Base-by-base conservation (phyloP, 2,329 filamentous ascomycete genomes). In the Penicillium sp. region DNA sequence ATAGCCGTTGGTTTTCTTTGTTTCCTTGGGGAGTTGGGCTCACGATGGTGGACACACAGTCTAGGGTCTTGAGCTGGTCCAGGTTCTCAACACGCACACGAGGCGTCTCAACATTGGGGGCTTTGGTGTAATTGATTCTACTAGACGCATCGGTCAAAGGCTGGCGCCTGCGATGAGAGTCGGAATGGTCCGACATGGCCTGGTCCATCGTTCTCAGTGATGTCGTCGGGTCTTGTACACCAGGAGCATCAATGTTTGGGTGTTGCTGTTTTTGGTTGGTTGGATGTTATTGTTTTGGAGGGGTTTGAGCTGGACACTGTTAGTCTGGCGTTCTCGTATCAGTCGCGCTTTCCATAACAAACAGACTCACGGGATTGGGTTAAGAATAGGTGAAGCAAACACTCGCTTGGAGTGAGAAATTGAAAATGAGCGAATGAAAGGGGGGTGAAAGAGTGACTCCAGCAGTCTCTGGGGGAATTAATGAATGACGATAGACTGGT, bases 1-100 rank as follows among this genome's bases (percentile, higher is more conserved):
- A 85, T 8, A 87, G 70, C 30, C 82, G 82, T 64, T 85, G 85
- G 71, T 85, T 82, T 60, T 84, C 82, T 35, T 78, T 70, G 44
- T 79, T 70, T 42, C 73, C 68, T 1, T 65, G 62, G 0, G 73
- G 67, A 2, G 76, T 64, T 1, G 75, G 69, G 28, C 68, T 73
- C 54, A 66, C 70, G 10, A 65, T 61, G 13, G 71, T 64, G 3
- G 69, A 76, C 71, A 70, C 75, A 49, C 60, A 66, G n/a, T 78
- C 68, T 0, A 65, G 62, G 4, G 58, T 66, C 57, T 70, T 70
- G 9, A 68, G 7, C 10, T 63, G 54, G 13, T 70, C 63, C 2
- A 63, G 26, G 24, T 69, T 62, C 26, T 66, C 63, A n/a, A 69
- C 55, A 30, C 42, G 58, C 2, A 64, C 51, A 35, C 44, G 50